Evolutionary conservation across 2,329 filamentous ascomycete species (phyloP).

Genomic region (Acephala macrosclerotiorum): DNA sequence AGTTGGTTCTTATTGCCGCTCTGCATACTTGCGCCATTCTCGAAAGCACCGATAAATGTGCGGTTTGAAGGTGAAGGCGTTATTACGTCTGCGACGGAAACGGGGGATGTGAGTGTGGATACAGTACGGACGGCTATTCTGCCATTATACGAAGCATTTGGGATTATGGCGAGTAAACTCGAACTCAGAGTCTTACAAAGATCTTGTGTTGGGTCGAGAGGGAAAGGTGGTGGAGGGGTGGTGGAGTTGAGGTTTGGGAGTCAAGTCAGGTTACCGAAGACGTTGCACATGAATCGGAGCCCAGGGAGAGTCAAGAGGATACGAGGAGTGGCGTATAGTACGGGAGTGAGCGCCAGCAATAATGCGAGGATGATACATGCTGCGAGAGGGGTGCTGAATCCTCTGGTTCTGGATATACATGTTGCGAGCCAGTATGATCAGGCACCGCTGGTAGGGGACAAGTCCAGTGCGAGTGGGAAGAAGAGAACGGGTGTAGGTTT

Average conservation of each 20-base stretch:
- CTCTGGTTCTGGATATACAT: constrained; percentile 87
- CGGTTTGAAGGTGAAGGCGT: constrained; percentile 90
- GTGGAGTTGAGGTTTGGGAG: constrained; percentile 95
- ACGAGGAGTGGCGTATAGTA: constrained; percentile 91
- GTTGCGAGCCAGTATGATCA: constrained; percentile 82
- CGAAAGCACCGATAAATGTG: constrained; percentile 89
- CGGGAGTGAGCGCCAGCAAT: constrained; percentile 89
- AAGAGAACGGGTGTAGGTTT: constrained; percentile 86
- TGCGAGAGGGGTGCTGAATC: constrained; percentile 86
- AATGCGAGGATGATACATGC: constrained; percentile 95
- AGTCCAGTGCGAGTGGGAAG: constrained; percentile 62
- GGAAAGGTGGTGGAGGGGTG: constrained; percentile 83
- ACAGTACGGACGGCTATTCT: constrained; percentile 92
- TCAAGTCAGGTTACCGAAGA: constrained; percentile 93
- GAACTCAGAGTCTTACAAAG: constrained; percentile 84
- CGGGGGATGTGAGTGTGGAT: constrained; percentile 89
- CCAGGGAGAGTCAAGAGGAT: constrained; percentile 88
- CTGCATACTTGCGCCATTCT: constrained; percentile 90
- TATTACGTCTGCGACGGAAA: constrained; percentile 85
- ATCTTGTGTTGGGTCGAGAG: constrained; percentile 78
- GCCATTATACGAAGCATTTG: constrained; percentile 89
- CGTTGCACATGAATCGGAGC: constrained; percentile 83
- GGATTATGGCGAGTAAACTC: constrained; percentile 79
- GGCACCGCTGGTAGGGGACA: constrained; percentile 64
- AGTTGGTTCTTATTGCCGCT: constrained; percentile 93